phyloP scores from a whole-genome alignment of 306 rosid genomes.

The Lablab purpureus region DNA sequence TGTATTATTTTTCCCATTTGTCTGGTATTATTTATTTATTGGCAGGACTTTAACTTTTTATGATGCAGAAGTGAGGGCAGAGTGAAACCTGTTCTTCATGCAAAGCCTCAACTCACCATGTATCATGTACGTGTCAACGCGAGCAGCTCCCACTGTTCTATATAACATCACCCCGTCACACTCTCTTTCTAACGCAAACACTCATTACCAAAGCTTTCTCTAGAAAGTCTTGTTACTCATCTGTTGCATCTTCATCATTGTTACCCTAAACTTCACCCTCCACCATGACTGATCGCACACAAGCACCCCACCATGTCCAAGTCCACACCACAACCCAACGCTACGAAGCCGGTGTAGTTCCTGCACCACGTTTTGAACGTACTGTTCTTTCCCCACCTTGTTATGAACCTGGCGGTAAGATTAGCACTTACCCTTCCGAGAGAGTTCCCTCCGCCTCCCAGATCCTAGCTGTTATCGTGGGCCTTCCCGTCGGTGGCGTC shows the following conservation, averaged over 20 bases:
- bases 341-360: slow-evolving; percentile 24
- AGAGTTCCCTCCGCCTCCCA: slow-evolving; percentile 61
- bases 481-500: slow-evolving; percentile 74
- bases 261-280: slow-evolving; percentile 9
- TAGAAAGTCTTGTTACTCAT: neutral
- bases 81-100: slow-evolving; percentile 89
- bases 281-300: slow-evolving; percentile 49
- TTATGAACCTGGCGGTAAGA: neutral
- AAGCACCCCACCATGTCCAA: slow-evolving; percentile 52
- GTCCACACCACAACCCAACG: slow-evolving; percentile 62
- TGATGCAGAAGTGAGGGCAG: neutral
- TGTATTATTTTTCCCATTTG: too few relatives aligned
- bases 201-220: neutral
- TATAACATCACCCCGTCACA: slow-evolving; percentile 40
- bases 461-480: slow-evolving; percentile 60
- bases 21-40: too few relatives aligned
- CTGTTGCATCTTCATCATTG: slow-evolving; percentile 34
- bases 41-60: neutral
- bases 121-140: slow-evolving; percentile 71
- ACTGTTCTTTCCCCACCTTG: neutral
- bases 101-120: slow-evolving; percentile 75
- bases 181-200: neutral
- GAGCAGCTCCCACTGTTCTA: slow-evolving; percentile 40
- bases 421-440: neutral
- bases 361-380: neutral